phyloP scores from a whole-genome alignment of 2,329 filamentous ascomycete genomes.

The Monosporascus sp. region DNA sequence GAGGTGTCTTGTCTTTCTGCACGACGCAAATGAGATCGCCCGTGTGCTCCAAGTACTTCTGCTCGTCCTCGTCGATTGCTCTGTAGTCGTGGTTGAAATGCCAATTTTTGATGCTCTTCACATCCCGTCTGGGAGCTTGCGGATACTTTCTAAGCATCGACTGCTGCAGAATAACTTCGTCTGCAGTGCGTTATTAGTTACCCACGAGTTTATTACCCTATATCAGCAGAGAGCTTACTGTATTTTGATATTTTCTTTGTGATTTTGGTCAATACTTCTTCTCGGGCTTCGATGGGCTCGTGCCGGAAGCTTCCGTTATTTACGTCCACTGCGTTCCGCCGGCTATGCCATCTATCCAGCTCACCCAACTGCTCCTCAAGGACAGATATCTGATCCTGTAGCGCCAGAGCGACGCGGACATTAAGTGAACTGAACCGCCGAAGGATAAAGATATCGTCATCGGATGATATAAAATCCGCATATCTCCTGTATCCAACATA shows the following conservation, averaged over 20 bases:
- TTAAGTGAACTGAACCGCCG: too few species aligned
- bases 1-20: slow-evolving; percentile 2
- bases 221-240: slow-evolving; percentile 12
- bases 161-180: slow-evolving; percentile 17
- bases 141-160: slow-evolving; percentile 9
- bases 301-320: slow-evolving; percentile 24
- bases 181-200: too few species aligned
- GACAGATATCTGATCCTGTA: too few species aligned
- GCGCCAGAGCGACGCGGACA: too few species aligned
- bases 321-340: slow-evolving; percentile 8
- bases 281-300: slow-evolving; percentile 12
- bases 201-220: too few species aligned
- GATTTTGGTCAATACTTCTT: slow-evolving; percentile 9
- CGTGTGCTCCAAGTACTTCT: slow-evolving; percentile 9
- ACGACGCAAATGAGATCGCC: slow-evolving; percentile 18
- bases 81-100: slow-evolving; percentile 11
- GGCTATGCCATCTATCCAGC: too few species aligned
- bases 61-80: slow-evolving; percentile 8
- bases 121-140: slow-evolving; percentile 10
- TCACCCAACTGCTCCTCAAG: too few species aligned
- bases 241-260: slow-evolving; percentile 14
- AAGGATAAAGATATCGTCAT: too few species aligned
- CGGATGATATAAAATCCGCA: too few species aligned
- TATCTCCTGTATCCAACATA: too few species aligned
- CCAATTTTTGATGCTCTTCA: slow-evolving; percentile 21